Conservation (phyloP, 805 yeast genomes). For the Candida dajiaensis region DNA sequence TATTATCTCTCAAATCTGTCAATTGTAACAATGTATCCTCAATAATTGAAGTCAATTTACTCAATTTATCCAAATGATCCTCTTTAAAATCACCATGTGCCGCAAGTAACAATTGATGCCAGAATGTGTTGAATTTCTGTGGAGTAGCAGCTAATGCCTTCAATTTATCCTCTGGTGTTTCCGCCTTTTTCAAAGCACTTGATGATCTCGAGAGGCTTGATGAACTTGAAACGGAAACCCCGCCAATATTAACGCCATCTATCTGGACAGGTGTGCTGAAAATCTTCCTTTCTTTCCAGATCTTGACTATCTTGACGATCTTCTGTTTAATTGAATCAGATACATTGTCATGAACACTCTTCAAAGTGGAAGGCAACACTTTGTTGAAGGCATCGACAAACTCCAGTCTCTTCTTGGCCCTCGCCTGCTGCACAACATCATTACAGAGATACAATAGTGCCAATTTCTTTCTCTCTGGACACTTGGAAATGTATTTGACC, state of each 20-base stretch:
- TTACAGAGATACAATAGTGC: slow-evolving; percentile 67
- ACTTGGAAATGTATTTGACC: slow-evolving; percentile 32
- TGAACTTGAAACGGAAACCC: not conserved
- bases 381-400: slow-evolving; percentile 52
- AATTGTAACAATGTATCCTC: slow-evolving; percentile 13
- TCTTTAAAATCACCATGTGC: slow-evolving; percentile 14
- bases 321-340: slow-evolving; percentile 24
- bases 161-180: slow-evolving; percentile 9
- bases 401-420: slow-evolving; percentile 53
- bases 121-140: slow-evolving; percentile 15
- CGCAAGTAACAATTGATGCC: slow-evolving; percentile 15
- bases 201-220: not conserved
- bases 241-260: slow-evolving; percentile 2
- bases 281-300: slow-evolving; percentile 52
- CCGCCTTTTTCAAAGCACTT: not conserved
- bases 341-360: slow-evolving; percentile 18
- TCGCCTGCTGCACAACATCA: slow-evolving; percentile 76
- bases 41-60: slow-evolving; percentile 6
- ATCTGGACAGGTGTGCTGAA: slow-evolving; percentile 24
- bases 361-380: slow-evolving; percentile 39
- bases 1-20: slow-evolving; percentile 12
- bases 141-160: slow-evolving; percentile 6
- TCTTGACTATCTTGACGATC: slow-evolving; percentile 44
- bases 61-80: slow-evolving; percentile 5
- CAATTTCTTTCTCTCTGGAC: slow-evolving; percentile 38